Evolutionary conservation across 2,329 filamentous ascomycete species (phyloP).

Genomic region (Trichoderma oligosporum): DNA sequence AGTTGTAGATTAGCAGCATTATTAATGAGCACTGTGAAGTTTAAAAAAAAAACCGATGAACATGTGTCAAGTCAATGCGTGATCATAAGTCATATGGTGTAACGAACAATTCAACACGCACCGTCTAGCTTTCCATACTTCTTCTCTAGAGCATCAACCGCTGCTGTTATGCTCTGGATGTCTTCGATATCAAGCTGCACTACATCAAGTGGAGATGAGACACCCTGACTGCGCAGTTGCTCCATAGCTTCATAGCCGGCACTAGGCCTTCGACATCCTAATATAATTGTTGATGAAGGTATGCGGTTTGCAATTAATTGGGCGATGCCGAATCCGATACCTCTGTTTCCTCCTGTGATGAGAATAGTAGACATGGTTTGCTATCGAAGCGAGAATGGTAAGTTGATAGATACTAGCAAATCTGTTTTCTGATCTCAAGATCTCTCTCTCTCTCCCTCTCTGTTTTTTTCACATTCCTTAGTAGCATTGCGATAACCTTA

Average conservation of each 20-base stretch:
- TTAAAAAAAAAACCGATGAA: not conserved
- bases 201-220: slow-evolving; percentile 8
- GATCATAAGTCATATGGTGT: not conserved
- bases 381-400: not conserved
- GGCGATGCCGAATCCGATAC: slow-evolving; percentile 34
- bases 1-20: slow-evolving; percentile 18
- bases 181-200: slow-evolving; percentile 23
- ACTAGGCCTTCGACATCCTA: slow-evolving; percentile 22
- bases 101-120: no score
- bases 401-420: not conserved
- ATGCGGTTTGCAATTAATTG: slow-evolving; percentile 24
- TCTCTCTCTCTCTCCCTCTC: not conserved
- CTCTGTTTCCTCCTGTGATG: slow-evolving; percentile 26
- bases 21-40: slow-evolving; percentile 9
- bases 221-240: not conserved
- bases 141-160: slow-evolving; percentile 15
- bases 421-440: not conserved
- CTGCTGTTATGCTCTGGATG: slow-evolving; percentile 19
- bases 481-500: not conserved
- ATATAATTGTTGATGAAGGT: slow-evolving; percentile 25
- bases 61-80: no score
- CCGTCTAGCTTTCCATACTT: slow-evolving; percentile 24
- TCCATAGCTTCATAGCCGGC: slow-evolving; percentile 11
- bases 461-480: not conserved
- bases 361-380: slow-evolving; percentile 6